Base-by-base conservation (phyloP, 2,329 filamentous ascomycete genomes). In the Trichoderma afroharzianum region DNA sequence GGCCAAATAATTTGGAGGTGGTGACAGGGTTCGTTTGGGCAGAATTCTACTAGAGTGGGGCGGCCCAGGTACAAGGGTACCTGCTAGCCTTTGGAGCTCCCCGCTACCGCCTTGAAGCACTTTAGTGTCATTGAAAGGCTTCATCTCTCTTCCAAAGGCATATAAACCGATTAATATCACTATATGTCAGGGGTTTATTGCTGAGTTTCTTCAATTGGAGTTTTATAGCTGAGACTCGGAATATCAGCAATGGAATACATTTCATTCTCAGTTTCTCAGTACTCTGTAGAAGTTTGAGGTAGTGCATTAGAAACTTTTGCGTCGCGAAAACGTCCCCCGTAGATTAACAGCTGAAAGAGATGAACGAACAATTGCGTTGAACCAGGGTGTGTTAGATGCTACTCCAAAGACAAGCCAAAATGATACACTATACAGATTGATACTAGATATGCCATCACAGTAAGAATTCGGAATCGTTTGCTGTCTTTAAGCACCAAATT, bases 1-100 rank as follows among this genome's bases (percentile, higher is more conserved):
- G 26, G 28, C 57, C 57, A 62, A 53, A 43, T 59, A 61, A 50
- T 50, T 62, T 62, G 14, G 57, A 36, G 66, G 66, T 57, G 67
- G 67, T 69, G 67, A 69, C 55, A 18, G 28, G 55, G 53, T 4
- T 68, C 39, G 28, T 62, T 39, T 53, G 66, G 66, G 66, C 66
- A 69, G 57, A 69, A 69, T 69, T 47, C 11, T 28, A 21, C 15
- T 18, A 21, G 58, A 50, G 50, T 47, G 53, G 57, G 33, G 24
- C 63, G 26, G 18, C 18, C 12, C 47, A 53, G 47, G 47, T 24
- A 32, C 33, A 6, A 30, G 15, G 36, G 61, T 28, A 53, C n/a
- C 47, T 53, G 32, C 12, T 24, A 53, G n/a, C 4, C n/a, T 50
- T 50, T 21, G 9, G 43, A 53, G 47, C 47, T 50, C 47, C 47